Conservation (phyloP, 345 rosid species). For the Aethionema arabicum region DNA sequence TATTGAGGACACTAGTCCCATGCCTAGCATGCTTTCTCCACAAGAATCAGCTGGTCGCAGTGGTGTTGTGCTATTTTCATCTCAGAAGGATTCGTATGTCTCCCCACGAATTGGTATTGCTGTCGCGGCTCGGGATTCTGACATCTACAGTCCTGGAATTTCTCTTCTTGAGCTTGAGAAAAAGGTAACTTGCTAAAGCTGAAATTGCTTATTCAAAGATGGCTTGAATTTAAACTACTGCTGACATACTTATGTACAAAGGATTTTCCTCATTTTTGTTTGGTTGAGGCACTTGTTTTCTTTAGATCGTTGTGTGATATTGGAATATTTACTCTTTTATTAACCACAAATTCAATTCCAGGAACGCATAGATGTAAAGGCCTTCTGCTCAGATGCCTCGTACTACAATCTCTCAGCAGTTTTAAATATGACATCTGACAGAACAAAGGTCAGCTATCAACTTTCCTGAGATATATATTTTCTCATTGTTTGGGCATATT, state of each 20-base stretch:
- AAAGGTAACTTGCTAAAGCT: conserved; percentile 55
- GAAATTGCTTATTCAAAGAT: conserved; percentile 14
- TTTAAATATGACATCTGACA: conserved; percentile 82
- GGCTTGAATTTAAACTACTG: conserved; percentile 23
- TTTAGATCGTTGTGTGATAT: conserved; percentile 15
- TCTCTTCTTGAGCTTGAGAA: conserved; percentile 96
- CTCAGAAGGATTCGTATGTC: conserved; percentile 80
- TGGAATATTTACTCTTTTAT: not conserved
- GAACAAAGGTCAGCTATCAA: conserved; percentile 75
- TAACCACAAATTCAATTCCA: conserved; percentile 41
- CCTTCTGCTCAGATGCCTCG: conserved; percentile 70
- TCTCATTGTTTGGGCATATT: conserved; percentile 21
- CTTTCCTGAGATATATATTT: conserved; percentile 13
- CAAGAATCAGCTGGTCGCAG: conserved; percentile 81
- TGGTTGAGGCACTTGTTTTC: conserved; percentile 6
- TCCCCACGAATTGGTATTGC: conserved; percentile 80
- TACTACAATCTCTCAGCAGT: conserved; percentile 88
- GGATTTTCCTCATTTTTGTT: conserved; percentile 8
- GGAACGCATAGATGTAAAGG: conserved; percentile 92
- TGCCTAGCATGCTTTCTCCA: conserved; percentile 96
- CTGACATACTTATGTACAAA: not conserved
- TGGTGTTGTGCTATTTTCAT: conserved; percentile 62
- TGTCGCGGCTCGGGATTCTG: conserved; percentile 76
- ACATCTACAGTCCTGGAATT: conserved; percentile 82
- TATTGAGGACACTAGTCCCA: conserved; percentile 82